These are phyloP conservation scores for Phyllosticta paracitricarpa DNA, from an alignment of 2,329 filamentous ascomycete genomes.

Conservation along the genomic window DNA sequence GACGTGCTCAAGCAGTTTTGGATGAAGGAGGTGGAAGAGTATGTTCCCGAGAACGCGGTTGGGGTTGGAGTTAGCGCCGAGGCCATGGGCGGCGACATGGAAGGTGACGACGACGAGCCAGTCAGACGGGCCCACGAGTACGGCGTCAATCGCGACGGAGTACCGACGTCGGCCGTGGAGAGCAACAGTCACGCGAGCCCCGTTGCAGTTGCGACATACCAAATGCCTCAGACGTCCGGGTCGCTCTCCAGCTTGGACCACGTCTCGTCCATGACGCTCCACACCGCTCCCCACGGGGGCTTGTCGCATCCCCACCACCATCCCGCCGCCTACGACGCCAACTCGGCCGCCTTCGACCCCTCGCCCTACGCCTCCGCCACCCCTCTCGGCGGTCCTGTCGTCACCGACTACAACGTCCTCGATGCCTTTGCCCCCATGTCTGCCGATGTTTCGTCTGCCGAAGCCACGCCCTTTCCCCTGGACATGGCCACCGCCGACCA, in stretches of 20 bases:
- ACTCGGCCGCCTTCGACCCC: slow-evolving; percentile 1
- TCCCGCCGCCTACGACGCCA: not conserved
- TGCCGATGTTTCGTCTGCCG: not conserved
- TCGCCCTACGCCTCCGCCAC: not conserved
- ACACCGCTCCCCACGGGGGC: not conserved
- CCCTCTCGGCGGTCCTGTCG: not conserved
- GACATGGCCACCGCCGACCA: slow-evolving; percentile 1
- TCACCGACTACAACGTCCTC: slow-evolving; percentile 5
- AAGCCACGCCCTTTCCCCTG: slow-evolving; percentile 4
- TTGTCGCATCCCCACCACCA: not conserved
- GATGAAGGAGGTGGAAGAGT: slow-evolving; percentile 49
- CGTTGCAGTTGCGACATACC: not conserved
- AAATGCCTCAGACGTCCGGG: not conserved
- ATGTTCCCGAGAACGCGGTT: slow-evolving; percentile 17
- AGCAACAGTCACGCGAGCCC: not conserved
- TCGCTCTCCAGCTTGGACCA: not conserved
- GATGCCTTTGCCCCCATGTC: slow-evolving; percentile 8
- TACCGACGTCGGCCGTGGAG: slow-evolving; percentile 3
- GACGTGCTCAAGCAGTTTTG: slow-evolving; percentile 48
- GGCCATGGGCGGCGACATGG: not conserved
- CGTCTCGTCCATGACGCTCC: not conserved
- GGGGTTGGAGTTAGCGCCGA: not conserved
- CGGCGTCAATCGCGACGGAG: slow-evolving; percentile 3
- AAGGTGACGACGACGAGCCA: slow-evolving; percentile 9
- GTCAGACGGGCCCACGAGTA: slow-evolving; percentile 4